phyloP scores from a whole-genome alignment of 176 grass and related monocot species.

The Coix lacrymajobi region DNA sequence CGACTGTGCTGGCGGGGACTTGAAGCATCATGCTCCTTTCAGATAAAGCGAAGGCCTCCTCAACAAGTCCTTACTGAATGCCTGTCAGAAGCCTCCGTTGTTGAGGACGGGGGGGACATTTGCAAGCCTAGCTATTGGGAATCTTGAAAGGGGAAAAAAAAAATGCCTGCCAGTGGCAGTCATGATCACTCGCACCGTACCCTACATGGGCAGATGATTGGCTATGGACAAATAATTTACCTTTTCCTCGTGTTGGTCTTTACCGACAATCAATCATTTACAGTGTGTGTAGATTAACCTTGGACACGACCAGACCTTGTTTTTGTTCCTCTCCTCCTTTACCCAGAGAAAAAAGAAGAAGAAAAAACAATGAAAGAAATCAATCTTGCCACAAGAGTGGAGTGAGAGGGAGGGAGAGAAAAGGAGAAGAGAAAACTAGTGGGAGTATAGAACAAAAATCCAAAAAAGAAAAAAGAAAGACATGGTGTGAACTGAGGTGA shows the following conservation, averaged over 20 bases:
- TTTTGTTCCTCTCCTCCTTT: conserved; percentile 8
- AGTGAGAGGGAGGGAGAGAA: background rate
- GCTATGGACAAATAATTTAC: conserved; percentile 30
- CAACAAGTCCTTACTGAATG: background rate
- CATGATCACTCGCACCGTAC: background rate
- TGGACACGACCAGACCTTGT: conserved; percentile 15
- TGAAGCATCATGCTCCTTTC: background rate
- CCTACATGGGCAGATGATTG: background rate
- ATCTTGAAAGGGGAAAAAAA: background rate
- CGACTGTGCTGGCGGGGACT: background rate
- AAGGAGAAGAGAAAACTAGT: background rate
- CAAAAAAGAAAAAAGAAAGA: background rate
- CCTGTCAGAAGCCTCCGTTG: background rate
- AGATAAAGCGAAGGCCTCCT: background rate
- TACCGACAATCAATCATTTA: conserved; percentile 35
- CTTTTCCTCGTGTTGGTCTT: background rate
- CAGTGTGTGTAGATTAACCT: conserved; percentile 42
- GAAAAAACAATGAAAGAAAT: conserved; percentile 30
- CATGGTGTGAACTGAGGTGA: background rate
- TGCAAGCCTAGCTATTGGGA: background rate
- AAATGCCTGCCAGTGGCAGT: background rate
- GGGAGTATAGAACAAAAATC: background rate
- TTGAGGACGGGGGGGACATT: background rate
- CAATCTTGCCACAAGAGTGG: conserved; percentile 23
- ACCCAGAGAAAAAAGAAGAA: background rate